Base-by-base conservation (phyloP, 2,329 filamentous ascomycete species). In the Phialophora tarda region DNA sequence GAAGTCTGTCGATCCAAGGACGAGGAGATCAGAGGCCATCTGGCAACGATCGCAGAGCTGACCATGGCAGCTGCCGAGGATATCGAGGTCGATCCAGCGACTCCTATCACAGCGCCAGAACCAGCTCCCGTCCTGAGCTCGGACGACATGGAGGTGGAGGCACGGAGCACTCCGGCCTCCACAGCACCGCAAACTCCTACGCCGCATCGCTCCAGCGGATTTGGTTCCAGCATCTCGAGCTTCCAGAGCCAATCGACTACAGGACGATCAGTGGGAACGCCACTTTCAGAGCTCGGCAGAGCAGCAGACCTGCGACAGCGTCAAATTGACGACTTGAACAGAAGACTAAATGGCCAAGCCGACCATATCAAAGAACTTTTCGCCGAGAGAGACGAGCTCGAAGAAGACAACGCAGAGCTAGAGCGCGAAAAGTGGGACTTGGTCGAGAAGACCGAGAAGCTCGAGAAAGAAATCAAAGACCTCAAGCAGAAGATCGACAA, bases 1-100 rank as follows among this genome's bases (percentile, higher is more conserved):
- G 38, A 44, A 44, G 17, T n/a, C 38, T 44, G 38, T 44, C 38
- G 38, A n/a, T 44, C 38, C 38, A 44, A 44, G 38, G 38, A 44
- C 38, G 14, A n/a, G 14, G 38, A 44, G 14, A n/a, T 44, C 38
- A 44, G 7, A n/a, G 38, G 38, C 38, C 17, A 44, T 44, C 5
- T 44, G 38, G 38, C 38, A 44, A 8, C 38, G 17, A 44, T 44
- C 38, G 38, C 14, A n/a, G 38, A 44, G 38, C 17, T 44, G 7
- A 44, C 38, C 38, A 44, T 44, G 38, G 14, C 38, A 3, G 14
- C 38, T 44, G 14, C 38, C 2, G 38, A 44, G 17, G 38, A 44
- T n/a, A 44, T 44, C 17, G 38, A 44, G 38, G 38, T 44, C 38
- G 38, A 44, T n/a, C 14, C 38, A 8, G 38, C 38, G 14, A 44